Conservation (phyloP, 1,139 yeast species). For the Nakaseomyces glabratus region DNA sequence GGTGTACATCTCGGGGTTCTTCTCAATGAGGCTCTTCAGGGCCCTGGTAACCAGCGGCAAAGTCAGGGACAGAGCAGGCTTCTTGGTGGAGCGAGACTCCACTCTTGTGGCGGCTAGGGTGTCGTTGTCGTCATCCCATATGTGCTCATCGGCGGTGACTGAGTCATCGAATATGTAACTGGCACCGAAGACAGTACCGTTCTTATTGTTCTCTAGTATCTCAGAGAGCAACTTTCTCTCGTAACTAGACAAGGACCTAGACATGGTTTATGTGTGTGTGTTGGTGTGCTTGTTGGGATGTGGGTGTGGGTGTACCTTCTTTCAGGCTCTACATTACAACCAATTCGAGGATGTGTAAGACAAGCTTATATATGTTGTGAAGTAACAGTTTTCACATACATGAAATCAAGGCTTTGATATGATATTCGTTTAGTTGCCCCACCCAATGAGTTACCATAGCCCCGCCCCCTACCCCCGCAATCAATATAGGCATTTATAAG, state of each 20-base stretch:
- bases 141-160: conserved; percentile 12
- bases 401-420: no score
- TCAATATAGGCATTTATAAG: no score
- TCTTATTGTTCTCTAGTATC: conserved; percentile 18
- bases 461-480: no score
- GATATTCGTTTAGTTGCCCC: no score
- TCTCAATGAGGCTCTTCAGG: conserved; percentile 16
- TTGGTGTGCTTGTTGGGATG: neutral
- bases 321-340: no score
- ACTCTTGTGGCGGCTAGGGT: conserved; percentile 14
- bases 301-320: no score
- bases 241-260: conserved; percentile 21
- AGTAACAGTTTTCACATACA: no score
- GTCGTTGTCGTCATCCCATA: conserved; percentile 20
- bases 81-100: neutral
- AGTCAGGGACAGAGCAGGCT: conserved; percentile 8
- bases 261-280: neutral
- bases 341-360: no score
- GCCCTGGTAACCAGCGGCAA: conserved; percentile 18
- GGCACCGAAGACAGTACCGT: conserved; percentile 25
- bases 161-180: conserved; percentile 14
- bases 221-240: conserved; percentile 23
- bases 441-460: no score
- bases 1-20: conserved; percentile 22
- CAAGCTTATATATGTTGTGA: no score